These are phyloP conservation scores for Metschnikowia lachancei DNA, from an alignment of 805 yeast genomes.

Conservation along the genomic window DNA sequence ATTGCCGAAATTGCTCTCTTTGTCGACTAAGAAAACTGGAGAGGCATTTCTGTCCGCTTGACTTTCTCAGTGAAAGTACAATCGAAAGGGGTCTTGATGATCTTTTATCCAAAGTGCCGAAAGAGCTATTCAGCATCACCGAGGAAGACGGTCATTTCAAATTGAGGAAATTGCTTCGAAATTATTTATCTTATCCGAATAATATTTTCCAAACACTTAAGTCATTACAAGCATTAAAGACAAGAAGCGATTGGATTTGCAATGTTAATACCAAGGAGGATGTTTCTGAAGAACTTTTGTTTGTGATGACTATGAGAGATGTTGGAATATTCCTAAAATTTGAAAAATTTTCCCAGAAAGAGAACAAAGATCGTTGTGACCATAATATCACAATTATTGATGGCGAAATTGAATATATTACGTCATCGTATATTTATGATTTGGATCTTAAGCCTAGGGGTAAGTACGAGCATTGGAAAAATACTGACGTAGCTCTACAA, in stretches of 20 bases:
- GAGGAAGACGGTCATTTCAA: constrained; percentile 1
- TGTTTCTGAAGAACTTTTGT: constrained; percentile 40
- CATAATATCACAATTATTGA: not conserved
- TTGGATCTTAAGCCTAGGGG: constrained; percentile 46
- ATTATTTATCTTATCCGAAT: not conserved
- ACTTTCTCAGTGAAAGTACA: constrained; percentile 10
- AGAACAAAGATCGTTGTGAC: not conserved
- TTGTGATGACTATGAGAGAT: constrained; percentile 55
- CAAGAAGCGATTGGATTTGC: constrained; percentile 31
- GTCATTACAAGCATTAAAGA: constrained; percentile 33
- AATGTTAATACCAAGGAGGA: constrained; percentile 31
- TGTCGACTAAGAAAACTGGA: constrained; percentile 12
- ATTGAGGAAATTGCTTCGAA: not conserved
- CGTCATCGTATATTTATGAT: constrained; percentile 44
- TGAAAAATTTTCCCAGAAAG: not conserved
- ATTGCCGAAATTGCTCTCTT: constrained; percentile 21
- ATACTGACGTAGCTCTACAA: constrained; percentile 37
- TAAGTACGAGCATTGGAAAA: constrained; percentile 47
- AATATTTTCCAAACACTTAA: constrained; percentile 31
- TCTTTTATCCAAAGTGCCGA: constrained; percentile 12
- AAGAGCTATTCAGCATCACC: not conserved
- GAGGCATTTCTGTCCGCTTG: constrained; percentile 20
- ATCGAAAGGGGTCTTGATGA: constrained; percentile 14
- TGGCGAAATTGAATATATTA: constrained; percentile 4
- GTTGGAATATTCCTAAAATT: constrained; percentile 47